A percentile compares a stretch with the other conserved stretches of the same genome.
phyloP scores from a whole-genome alignment of 805 yeast genomes.

The Kluyveromyces siamensis region DNA sequence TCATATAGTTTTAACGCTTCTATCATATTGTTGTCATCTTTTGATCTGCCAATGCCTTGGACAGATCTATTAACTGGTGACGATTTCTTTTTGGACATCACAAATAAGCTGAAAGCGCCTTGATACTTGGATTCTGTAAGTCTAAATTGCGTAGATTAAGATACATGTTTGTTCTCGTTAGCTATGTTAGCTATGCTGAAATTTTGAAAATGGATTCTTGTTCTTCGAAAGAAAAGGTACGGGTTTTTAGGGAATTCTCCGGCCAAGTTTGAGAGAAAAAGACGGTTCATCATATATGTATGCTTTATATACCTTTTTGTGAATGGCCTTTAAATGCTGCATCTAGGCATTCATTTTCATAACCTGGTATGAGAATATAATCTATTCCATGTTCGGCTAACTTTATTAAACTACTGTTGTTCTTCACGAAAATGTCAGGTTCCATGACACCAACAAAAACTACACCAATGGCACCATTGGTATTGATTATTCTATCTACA shows the following conservation, averaged over 20 bases:
- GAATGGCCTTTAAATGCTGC: conserved; percentile 72
- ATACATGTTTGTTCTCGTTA: neutral
- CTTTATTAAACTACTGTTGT: conserved; percentile 54
- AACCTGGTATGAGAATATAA: conserved; percentile 77
- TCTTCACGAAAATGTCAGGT: conserved; percentile 80
- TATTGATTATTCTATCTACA: conserved; percentile 60
- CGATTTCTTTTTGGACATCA: conserved; percentile 19
- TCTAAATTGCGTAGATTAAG: no score
- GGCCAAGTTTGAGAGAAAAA: no score
- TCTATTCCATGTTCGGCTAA: conserved; percentile 51
- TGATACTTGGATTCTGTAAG: no score
- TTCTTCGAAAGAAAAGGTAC: no score
- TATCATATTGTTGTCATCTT: conserved; percentile 69
- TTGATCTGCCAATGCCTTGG: conserved; percentile 27
- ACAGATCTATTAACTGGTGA: conserved; percentile 9
- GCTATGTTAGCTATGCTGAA: neutral
- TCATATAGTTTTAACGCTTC: conserved; percentile 82
- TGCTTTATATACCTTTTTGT: conserved; percentile 6
- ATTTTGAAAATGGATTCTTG: no score
- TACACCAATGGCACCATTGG: conserved; percentile 43
- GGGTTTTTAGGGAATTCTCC: no score
- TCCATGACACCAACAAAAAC: conserved; percentile 90
- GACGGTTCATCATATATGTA: neutral
- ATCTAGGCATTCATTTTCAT: conserved; percentile 56
- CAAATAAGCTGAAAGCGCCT: neutral